Percentiles rank a stretch among this genome's conserved stretches.
phyloP scores from a whole-genome alignment of 1,284 basidiomycete species.

The Austroboletus niveus region DNA sequence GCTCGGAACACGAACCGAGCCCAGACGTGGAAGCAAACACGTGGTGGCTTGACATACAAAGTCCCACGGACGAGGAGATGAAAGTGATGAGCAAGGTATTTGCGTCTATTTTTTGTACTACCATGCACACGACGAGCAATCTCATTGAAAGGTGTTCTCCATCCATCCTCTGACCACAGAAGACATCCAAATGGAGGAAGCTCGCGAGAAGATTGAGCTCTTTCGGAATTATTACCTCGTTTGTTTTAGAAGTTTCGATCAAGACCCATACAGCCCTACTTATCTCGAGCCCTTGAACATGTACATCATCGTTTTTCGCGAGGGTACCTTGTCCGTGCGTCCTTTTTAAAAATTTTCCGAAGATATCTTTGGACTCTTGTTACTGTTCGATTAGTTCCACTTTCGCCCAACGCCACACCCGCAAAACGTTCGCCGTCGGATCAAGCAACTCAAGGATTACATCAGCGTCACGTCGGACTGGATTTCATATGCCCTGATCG shows the following conservation, averaged over 20 bases:
- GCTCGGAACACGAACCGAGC: constrained; percentile 16
- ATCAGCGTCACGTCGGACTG: constrained; percentile 99
- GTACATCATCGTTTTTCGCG: constrained; percentile 99
- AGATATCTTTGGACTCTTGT: constrained; percentile 1
- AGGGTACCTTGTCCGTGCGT: constrained; percentile 91
- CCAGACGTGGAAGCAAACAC: constrained; percentile 70
- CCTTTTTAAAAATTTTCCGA: not conserved
- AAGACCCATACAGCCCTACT: constrained; percentile 96
- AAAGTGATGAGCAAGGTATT: constrained; percentile 87
- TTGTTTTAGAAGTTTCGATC: constrained; percentile 99
- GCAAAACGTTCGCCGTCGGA: constrained; percentile 95
- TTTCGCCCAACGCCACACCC: constrained; percentile 97
- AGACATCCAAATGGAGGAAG: constrained; percentile 99
- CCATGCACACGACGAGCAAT: constrained; percentile 2
- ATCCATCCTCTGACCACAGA: constrained; percentile 99
- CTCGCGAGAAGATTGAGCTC: constrained; percentile 98
- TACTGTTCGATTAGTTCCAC: constrained; percentile 74
- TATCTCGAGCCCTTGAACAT: constrained; percentile 98
- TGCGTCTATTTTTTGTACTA: not conserved
- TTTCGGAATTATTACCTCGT: constrained; percentile 99
- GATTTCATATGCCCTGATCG: constrained; percentile 99
- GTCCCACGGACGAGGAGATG: constrained; percentile 98
- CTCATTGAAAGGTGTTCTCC: constrained; percentile 72
- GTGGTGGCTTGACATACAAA: constrained; percentile 97
- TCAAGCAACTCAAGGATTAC: constrained; percentile 99